A percentile compares a stretch with the other conserved stretches of the same genome.
phyloP scores from a whole-genome alignment of 805 yeast genomes.

The Pichia californica region DNA sequence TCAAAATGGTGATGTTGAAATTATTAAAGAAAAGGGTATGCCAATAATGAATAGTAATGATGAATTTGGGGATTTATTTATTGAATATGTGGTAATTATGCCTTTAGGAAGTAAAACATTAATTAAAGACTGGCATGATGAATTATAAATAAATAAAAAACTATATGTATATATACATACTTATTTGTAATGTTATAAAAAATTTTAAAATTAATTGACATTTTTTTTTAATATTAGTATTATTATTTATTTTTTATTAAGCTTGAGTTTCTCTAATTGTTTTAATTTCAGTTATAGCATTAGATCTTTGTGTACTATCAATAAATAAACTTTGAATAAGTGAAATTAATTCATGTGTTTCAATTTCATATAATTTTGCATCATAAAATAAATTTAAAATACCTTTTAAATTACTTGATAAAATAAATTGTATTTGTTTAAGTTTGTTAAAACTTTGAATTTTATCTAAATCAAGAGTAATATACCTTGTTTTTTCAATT shows the following conservation, averaged over 20 bases:
- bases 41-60: conserved; percentile 50
- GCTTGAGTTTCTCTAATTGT: conserved; percentile 31
- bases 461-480: conserved; percentile 12
- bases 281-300: conserved; percentile 39
- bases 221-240: too few species aligned
- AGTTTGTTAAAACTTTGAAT: conserved; percentile 25
- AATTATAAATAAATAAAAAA: conserved; percentile 16
- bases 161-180: background rate
- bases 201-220: too few species aligned
- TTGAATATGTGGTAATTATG: conserved; percentile 42
- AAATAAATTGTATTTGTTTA: conserved; percentile 22
- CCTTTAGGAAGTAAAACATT: conserved; percentile 32
- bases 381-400: conserved; percentile 45
- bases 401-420: conserved; percentile 34
- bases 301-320: conserved; percentile 39
- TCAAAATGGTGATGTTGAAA: conserved; percentile 64
- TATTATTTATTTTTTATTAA: background rate
- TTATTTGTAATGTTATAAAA: too few species aligned
- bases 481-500: background rate
- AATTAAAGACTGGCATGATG: conserved; percentile 24
- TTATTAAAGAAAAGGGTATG: conserved; percentile 77
- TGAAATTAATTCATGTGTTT: conserved; percentile 39
- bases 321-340: conserved; percentile 39
- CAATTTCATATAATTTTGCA: conserved; percentile 44
- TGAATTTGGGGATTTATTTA: conserved; percentile 48